Evolutionary conservation across 1,284 basidiomycete genomes (phyloP), one percentile per base, ranked within the genome.

Genomic region (Tilletia walkeri): DNA sequence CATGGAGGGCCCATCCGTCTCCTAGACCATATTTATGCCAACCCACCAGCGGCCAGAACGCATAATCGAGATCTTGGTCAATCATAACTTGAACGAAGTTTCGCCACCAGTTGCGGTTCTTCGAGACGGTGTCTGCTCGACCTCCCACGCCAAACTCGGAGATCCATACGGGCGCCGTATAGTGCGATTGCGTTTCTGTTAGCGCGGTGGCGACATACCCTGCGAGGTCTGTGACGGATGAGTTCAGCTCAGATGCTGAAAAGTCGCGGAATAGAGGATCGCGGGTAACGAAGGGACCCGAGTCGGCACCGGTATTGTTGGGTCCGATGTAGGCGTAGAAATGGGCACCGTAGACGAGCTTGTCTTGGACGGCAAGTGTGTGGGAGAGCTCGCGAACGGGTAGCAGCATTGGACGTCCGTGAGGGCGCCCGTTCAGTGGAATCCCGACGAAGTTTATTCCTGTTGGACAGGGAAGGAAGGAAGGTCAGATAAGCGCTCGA

Each of bases 401-500:
- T 3, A 47, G 38, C 4, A 72, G 67, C 56, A 67, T 66, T 10
- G 71, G 71, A 48, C 71, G 68, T 7, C 59, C 70, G 53, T 70
- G 71, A 4, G 49, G 39, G 10, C 24, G 24, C n/a, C 45, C 67
- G 2, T 34, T 18, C 2, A 61, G 47, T 16, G 71, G 71, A 48
- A 72, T 67, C n/a, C 71, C 71, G 20, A 72, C 71, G 12, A n/a
- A 72, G 54, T 70, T 72, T 63, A 72, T 70, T 50, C 68, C 66
- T 66, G 38, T 34, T 16, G 16, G 16, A 65, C 2, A 36, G 39
- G 14, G 30, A 41, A 3, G 12, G 16, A 59, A n/a, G n/a, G 48
- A 9, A 7, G 63, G 63, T n/a, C 18, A n/a, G 16, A 16, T 41
- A 7, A 65, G 20, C 54, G 18, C 12, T 59, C 24, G 18, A 14